Evolutionary conservation across 2,329 filamentous ascomycete genomes (phyloP).

Genomic region (Aspergillus glaucus): DNA sequence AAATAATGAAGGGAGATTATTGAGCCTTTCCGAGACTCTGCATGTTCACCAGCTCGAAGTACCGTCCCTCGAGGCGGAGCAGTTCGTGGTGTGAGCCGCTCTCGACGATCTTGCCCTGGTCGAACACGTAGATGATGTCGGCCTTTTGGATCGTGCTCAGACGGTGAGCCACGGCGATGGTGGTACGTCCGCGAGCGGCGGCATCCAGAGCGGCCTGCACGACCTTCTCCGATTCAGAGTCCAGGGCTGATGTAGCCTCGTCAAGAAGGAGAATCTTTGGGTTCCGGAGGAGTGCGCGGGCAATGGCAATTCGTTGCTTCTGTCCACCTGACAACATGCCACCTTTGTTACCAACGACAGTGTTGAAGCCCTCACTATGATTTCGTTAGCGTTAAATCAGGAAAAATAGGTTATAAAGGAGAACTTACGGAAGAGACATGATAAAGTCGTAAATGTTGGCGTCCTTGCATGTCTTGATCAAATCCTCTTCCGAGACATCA

Average conservation of each 20-base stretch:
- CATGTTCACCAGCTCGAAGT: slow-evolving; percentile 71
- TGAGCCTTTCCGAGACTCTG: slow-evolving; percentile 64
- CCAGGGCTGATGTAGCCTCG: slow-evolving; percentile 59
- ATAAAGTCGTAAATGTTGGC: slow-evolving; percentile 94
- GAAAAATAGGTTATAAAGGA: not conserved
- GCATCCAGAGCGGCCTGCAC: slow-evolving; percentile 69
- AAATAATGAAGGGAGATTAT: slow-evolving; percentile 6
- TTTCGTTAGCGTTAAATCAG: slow-evolving; percentile 7
- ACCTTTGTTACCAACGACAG: slow-evolving; percentile 80
- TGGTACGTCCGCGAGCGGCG: slow-evolving; percentile 77
- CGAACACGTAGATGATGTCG: slow-evolving; percentile 94
- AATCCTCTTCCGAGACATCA: slow-evolving; percentile 62
- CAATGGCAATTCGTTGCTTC: slow-evolving; percentile 91
- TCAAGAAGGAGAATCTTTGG: slow-evolving; percentile 81
- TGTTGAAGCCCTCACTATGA: slow-evolving; percentile 67
- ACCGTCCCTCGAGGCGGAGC: slow-evolving; percentile 63
- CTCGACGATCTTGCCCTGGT: slow-evolving; percentile 80
- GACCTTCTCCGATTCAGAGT: slow-evolving; percentile 46
- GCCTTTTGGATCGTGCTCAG: slow-evolving; percentile 91
- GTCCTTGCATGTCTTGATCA: slow-evolving; percentile 76
- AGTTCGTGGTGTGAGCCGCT: slow-evolving; percentile 71
- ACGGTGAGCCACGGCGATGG: slow-evolving; percentile 88
- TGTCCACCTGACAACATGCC: slow-evolving; percentile 81
- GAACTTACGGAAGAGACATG: slow-evolving; percentile 62
- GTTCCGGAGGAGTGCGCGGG: slow-evolving; percentile 81